Evolutionary conservation across 805 yeast genomes (phyloP), one percentile per base, ranked within the genome.

Genomic region (Candida morakotiae): DNA sequence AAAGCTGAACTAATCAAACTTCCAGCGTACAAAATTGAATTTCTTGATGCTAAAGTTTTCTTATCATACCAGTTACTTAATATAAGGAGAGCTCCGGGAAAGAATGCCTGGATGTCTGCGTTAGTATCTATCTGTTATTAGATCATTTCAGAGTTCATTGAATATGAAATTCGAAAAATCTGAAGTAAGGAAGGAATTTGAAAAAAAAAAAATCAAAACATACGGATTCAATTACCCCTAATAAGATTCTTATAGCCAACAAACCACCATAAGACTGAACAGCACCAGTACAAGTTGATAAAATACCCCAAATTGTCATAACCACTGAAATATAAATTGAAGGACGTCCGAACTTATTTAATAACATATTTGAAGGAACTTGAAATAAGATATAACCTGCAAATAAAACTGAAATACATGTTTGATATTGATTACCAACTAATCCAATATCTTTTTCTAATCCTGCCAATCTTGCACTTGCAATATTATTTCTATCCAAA

Each of bases 61-160:
- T 71, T 58, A 11, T 73, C 69, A 49, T 76, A 76, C 81, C 81
- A 76, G 43, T 74, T 71, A 2, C 80, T 73, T 35, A 76, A 53
- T 26, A 67, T 70, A 44, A 66, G 72, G 31, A 75, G 55, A 25
- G 75, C 73, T 38, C 71, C 72, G 44, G 59, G 70, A 44, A 67
- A 67, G 56, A 69, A 61, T 3, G 38, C 37, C 16, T 23, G 5
- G 13, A n/a, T n/a, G n/a, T n/a, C n/a, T n/a, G n/a, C n/a, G n/a
- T n/a, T n/a, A n/a, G n/a, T n/a, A n/a, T n/a, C n/a, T n/a, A n/a
- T n/a, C n/a, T n/a, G n/a, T n/a, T n/a, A n/a, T n/a, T n/a, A n/a
- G 13, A 23, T 6, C 11, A 7, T 10, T 9, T 23, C 13, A 23
- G n/a, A 6, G 9, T 23, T 23, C 5, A 10, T 23, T n/a, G 5